Percentiles rank a stretch among this genome's conserved stretches.
Conservation (phyloP, 1,284 basidiomycete genomes). For the Ganoderma meredithae region DNA sequence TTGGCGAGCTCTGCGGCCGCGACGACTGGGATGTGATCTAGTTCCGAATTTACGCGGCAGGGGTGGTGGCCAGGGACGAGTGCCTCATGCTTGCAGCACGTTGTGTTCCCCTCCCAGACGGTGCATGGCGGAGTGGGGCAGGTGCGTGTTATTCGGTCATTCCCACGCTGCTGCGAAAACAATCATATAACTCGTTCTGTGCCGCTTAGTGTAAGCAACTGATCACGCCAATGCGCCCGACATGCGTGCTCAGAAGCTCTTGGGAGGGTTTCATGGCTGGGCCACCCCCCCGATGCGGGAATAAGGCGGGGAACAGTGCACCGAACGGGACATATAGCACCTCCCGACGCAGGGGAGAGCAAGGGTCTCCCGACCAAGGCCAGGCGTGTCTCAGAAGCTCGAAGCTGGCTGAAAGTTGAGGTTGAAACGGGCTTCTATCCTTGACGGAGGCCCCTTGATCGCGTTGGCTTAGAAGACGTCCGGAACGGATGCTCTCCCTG, state of each 20-base stretch:
- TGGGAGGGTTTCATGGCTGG: background rate
- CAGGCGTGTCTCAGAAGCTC: background rate
- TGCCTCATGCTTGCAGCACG: constrained; percentile 1
- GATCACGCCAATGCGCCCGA: background rate
- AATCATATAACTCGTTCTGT: constrained; percentile 3
- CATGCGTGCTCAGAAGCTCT: background rate
- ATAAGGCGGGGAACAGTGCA: background rate
- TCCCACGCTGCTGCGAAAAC: constrained; percentile 6
- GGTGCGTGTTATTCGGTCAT: background rate
- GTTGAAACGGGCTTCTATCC: constrained; percentile 9
- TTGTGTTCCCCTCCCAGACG: background rate
- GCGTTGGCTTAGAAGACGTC: constrained; percentile 1
- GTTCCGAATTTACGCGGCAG: background rate
- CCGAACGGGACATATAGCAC: background rate
- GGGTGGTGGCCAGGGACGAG: background rate
- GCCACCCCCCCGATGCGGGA: background rate
- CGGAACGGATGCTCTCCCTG: constrained; percentile 1
- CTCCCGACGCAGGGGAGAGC: background rate
- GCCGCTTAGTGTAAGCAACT: background rate
- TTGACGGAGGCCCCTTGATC: constrained; percentile 3
- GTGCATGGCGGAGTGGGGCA: background rate
- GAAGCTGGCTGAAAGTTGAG: background rate
- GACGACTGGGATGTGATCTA: background rate
- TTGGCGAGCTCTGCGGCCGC: background rate
- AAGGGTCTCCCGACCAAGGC: background rate